Conservation (phyloP, 441 rosid species). For the Adansonia rubrostipa region DNA sequence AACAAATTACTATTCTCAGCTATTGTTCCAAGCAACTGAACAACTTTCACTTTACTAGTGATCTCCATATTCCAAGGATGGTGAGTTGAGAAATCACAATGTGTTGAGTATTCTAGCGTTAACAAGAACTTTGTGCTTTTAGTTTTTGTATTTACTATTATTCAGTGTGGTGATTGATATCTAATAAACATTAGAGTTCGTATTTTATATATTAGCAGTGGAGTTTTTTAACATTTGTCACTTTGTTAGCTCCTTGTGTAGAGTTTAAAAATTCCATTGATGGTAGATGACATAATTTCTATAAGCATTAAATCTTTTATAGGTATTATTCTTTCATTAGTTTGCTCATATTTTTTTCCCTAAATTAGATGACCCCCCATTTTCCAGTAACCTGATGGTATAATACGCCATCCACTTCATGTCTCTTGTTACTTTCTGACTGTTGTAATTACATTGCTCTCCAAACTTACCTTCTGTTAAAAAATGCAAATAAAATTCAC, state of each 20-base stretch:
- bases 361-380: background rate
- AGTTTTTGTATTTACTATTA: background rate
- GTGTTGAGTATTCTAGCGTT: background rate
- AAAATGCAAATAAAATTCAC: background rate
- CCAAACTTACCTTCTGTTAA: background rate
- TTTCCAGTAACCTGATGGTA: background rate
- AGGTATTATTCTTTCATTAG: background rate
- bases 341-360: background rate
- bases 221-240: background rate
- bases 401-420: background rate
- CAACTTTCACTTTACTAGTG: background rate
- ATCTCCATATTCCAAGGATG: background rate
- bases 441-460: background rate
- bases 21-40: slow-evolving; percentile 50
- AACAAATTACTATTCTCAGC: slow-evolving; percentile 85
- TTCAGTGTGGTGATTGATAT: background rate
- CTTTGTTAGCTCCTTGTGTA: too few relatives aligned
- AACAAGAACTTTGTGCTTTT: background rate
- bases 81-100: background rate
- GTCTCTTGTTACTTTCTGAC: background rate
- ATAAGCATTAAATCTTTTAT: background rate
- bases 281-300: background rate
- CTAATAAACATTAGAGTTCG: background rate
- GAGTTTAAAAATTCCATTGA: background rate
- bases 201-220: background rate